phyloP scores from a whole-genome alignment of 2,329 filamentous ascomycete species.

The Aureobasidium sp. region DNA sequence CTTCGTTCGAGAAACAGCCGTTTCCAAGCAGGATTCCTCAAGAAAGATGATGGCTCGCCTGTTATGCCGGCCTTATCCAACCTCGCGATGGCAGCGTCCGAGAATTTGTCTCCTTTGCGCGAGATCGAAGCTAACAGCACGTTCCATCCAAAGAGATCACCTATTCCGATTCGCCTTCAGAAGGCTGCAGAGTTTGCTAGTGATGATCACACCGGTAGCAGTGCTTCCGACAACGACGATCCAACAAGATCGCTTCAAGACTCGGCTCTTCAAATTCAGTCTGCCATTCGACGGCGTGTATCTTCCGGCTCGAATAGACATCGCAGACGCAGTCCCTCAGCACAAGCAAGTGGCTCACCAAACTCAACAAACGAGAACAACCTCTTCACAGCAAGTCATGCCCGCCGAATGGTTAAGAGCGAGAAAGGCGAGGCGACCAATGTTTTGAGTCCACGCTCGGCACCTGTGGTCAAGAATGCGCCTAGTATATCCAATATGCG shows the following conservation, averaged over 20 bases:
- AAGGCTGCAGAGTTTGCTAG: conserved; percentile 19
- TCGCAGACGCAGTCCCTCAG: conserved; percentile 39
- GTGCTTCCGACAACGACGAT: conserved; percentile 14
- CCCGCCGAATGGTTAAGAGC: conserved; percentile 56
- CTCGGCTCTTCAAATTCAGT: conserved; percentile 22
- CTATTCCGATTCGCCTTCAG: conserved; percentile 27
- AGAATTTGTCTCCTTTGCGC: conserved; percentile 40
- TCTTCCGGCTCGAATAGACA: conserved; percentile 24
- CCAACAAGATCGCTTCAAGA: conserved; percentile 17
- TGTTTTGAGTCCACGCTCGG: conserved; percentile 52
- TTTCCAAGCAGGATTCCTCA: conserved; percentile 83
- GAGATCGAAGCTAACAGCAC: conserved; percentile 36
- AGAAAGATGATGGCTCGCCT: conserved; percentile 46
- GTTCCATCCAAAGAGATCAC: conserved; percentile 26
- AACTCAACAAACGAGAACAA: conserved; percentile 41
- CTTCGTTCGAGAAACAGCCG: conserved; percentile 44
- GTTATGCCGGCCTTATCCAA: conserved; percentile 53
- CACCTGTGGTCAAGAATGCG: conserved; percentile 49
- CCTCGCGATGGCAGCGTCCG: conserved; percentile 48
- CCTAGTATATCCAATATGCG: conserved; percentile 20
- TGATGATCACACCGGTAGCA: conserved; percentile 19
- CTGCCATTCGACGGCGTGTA: conserved; percentile 43
- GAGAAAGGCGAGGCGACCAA: conserved; percentile 48
- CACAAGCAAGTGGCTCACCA: conserved; percentile 50
- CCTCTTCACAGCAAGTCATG: conserved; percentile 57